These are phyloP conservation scores for Colletotrichum sp. DNA, from an alignment of 2,329 filamentous ascomycete genomes.

Conservation along the genomic window DNA sequence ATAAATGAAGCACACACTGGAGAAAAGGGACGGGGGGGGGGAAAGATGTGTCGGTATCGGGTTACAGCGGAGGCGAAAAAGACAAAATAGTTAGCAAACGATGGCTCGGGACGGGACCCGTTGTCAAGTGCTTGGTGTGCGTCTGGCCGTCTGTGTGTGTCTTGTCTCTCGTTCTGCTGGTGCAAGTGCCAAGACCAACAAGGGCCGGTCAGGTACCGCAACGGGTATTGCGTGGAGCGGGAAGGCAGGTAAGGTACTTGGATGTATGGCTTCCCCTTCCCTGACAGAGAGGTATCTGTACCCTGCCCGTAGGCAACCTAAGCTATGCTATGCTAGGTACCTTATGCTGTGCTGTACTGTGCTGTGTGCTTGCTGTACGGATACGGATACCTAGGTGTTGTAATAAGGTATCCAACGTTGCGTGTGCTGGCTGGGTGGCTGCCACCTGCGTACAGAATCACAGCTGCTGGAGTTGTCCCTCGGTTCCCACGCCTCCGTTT, in stretches of 20 bases:
- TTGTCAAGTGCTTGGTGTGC: not conserved
- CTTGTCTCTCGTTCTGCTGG: not conserved
- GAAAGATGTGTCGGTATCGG: slow-evolving; percentile 1
- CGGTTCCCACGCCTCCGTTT: slow-evolving; percentile 17
- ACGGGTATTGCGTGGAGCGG: not conserved
- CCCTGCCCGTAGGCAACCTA: not conserved
- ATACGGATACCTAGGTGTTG: not conserved
- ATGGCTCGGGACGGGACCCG: slow-evolving; percentile 11
- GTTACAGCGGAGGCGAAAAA: slow-evolving; percentile 12
- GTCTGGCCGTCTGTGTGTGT: not conserved
- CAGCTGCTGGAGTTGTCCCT: not conserved
- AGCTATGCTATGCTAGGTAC: not conserved
- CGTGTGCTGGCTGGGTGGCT: not conserved
- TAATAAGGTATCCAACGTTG: not conserved
- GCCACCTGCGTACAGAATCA: not conserved
- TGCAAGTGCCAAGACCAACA: not conserved
- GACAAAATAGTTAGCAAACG: slow-evolving; percentile 7
- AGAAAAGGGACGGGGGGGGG: not conserved
- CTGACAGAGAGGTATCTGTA: not conserved
- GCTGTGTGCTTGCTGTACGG: not conserved
- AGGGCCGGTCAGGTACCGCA: slow-evolving; percentile 2
- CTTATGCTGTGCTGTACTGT: not conserved
- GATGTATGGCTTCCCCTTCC: not conserved
- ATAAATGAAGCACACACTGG: slow-evolving; percentile 11
- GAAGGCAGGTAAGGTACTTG: not conserved